phyloP scores from a whole-genome alignment of 1,284 basidiomycete species.

The Puccinia novopanici region DNA sequence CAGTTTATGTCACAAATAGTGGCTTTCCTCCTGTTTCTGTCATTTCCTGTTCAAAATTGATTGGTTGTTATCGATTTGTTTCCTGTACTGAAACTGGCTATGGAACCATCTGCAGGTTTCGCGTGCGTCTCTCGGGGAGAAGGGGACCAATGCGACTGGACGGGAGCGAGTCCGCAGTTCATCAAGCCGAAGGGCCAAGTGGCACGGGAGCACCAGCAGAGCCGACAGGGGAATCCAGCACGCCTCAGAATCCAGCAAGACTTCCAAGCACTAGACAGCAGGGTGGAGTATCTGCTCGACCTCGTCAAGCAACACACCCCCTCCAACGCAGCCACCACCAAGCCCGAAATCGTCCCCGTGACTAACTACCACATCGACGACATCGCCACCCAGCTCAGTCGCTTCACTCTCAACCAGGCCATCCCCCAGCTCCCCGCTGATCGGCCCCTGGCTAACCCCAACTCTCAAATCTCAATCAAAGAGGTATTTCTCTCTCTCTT shows the following conservation, averaged over 20 bases:
- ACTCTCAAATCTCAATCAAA: constrained; percentile 33
- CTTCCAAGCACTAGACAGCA: constrained; percentile 1
- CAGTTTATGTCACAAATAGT: background rate
- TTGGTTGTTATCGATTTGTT: background rate
- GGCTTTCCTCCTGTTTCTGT: background rate
- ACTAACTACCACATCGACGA: constrained; percentile 36
- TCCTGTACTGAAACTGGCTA: background rate
- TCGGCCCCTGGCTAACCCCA: background rate
- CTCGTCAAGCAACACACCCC: constrained; percentile 15
- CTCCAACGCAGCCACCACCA: background rate
- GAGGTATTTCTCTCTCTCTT: background rate
- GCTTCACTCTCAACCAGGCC: constrained; percentile 33
- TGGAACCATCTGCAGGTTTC: constrained; percentile 14
- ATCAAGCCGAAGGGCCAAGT: constrained; percentile 23
- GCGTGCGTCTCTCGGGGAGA: constrained; percentile 40
- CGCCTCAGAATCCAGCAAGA: constrained; percentile 28
- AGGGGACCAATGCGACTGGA: constrained; percentile 46
- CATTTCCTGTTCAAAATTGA: background rate
- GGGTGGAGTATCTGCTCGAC: constrained; percentile 13
- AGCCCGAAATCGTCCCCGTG: constrained; percentile 17
- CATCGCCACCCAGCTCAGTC: constrained; percentile 39
- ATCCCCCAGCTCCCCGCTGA: background rate
- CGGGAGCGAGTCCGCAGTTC: constrained; percentile 24
- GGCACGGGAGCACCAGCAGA: background rate
- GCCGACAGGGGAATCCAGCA: constrained; percentile 6